These are phyloP conservation scores for Didymella keratinophila DNA, from an alignment of 2,329 filamentous ascomycete genomes.

Conservation along the genomic window DNA sequence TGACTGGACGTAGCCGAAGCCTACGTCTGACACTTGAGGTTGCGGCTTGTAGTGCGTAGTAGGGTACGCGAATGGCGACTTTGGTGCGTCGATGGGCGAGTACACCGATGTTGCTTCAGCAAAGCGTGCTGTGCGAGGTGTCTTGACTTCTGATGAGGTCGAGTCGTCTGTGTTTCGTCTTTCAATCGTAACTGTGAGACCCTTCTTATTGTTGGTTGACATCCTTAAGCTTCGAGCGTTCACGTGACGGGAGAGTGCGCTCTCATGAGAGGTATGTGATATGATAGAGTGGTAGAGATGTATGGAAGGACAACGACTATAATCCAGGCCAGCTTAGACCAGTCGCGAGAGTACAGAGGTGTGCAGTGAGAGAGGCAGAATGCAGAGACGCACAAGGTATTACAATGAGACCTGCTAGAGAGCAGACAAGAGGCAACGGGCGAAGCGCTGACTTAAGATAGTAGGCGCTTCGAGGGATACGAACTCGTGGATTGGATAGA, in stretches of 20 bases:
- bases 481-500: constrained; percentile 40
- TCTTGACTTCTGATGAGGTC: constrained; percentile 61
- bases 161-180: constrained; percentile 53
- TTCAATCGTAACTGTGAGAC: constrained; percentile 51
- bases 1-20: constrained; percentile 84
- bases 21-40: constrained; percentile 82
- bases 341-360: constrained; percentile 39
- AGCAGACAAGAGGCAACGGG: constrained; percentile 45
- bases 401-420: constrained; percentile 54
- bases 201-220: constrained; percentile 57
- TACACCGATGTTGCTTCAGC: constrained; percentile 81
- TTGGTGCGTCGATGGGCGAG: constrained; percentile 72
- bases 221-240: constrained; percentile 52
- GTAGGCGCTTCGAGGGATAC: constrained; percentile 48
- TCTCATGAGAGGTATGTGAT: constrained; percentile 41
- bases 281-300: constrained; percentile 26
- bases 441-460: constrained; percentile 53
- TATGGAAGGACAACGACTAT: constrained; percentile 44
- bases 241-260: constrained; percentile 42
- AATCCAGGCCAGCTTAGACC: constrained; percentile 51
- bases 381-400: constrained; percentile 48
- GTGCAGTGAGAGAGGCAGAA: constrained; percentile 36
- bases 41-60: constrained; percentile 65
- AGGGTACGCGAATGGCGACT: constrained; percentile 59
- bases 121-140: constrained; percentile 78